Conservation (phyloP, 2,329 filamentous ascomycete species). For the Periglandula ipomoeae region DNA sequence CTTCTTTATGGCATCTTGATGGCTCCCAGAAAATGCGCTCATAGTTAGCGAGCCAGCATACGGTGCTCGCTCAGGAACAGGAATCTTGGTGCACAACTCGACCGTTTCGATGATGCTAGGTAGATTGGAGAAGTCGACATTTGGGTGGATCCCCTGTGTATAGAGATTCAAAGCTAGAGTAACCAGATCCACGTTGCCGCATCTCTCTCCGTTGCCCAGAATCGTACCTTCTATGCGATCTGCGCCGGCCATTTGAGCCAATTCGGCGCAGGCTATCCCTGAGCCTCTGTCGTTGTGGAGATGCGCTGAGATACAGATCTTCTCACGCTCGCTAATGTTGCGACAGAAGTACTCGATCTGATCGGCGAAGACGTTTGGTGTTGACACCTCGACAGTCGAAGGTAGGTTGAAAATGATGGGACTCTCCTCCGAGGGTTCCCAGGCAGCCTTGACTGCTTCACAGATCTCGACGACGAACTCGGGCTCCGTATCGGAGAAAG, state of each 20-base stretch:
- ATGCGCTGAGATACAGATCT: slow-evolving; percentile 82
- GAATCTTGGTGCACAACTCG: slow-evolving; percentile 90
- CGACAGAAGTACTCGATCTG: slow-evolving; percentile 93
- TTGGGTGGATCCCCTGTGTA: slow-evolving; percentile 78
- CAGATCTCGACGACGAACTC: slow-evolving; percentile 80
- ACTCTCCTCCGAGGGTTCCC: slow-evolving; percentile 70
- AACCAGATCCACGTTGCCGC: slow-evolving; percentile 90
- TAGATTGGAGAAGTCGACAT: slow-evolving; percentile 87
- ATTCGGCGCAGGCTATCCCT: slow-evolving; percentile 63
- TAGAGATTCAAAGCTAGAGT: slow-evolving; percentile 90
- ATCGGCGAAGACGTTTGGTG: slow-evolving; percentile 92
- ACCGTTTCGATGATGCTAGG: slow-evolving; percentile 78
- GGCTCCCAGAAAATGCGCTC: slow-evolving; percentile 82
- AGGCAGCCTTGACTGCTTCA: slow-evolving; percentile 87
- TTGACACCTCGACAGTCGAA: slow-evolving; percentile 90
- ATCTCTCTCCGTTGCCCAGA: slow-evolving; percentile 83
- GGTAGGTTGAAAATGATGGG: slow-evolving; percentile 96
- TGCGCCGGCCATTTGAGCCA: slow-evolving; percentile 93
- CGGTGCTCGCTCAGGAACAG: slow-evolving; percentile 78
- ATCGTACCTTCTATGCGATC: slow-evolving; percentile 73
- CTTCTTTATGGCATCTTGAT: slow-evolving; percentile 96
- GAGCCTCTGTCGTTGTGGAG: slow-evolving; percentile 84
- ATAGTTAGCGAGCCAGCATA: slow-evolving; percentile 90
- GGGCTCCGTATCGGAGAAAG: slow-evolving; percentile 81
- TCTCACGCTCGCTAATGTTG: slow-evolving; percentile 75